Percentiles rank a stretch among this genome's conserved stretches.
Conservation (phyloP, 306 rosid species). For the Acmispon strigosus region DNA sequence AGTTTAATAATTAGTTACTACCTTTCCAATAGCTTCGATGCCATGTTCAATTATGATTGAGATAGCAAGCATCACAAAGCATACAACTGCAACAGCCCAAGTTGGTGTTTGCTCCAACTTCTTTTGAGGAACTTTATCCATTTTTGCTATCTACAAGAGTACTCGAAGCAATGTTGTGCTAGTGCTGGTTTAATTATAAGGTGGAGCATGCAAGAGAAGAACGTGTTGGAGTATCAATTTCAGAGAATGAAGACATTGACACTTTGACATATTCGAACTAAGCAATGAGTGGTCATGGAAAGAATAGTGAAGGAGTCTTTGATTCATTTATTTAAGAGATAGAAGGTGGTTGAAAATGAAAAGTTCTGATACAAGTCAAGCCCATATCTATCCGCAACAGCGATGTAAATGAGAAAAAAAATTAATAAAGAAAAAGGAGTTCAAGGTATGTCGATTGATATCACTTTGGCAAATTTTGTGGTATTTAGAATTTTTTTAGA, state of each 20-base stretch:
- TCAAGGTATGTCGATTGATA: too few species aligned
- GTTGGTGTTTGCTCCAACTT: constrained; percentile 53
- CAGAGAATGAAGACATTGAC: neutral
- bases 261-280: neutral
- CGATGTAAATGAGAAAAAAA: too few species aligned
- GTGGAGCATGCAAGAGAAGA: neutral
- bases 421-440: too few species aligned
- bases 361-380: too few species aligned
- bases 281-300: neutral
- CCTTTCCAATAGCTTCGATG: constrained; percentile 46
- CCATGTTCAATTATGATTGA: constrained; percentile 55
- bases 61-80: constrained; percentile 48
- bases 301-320: neutral
- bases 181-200: neutral
- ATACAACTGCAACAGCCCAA: constrained; percentile 71
- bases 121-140: constrained; percentile 17
- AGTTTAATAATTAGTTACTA: neutral
- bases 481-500: too few species aligned
- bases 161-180: neutral
- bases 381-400: too few species aligned
- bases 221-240: neutral
- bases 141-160: too few species aligned
- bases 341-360: too few species aligned
- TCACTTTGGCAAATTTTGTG: too few species aligned
- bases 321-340: neutral